Evolutionary conservation across 2,329 filamentous ascomycete genomes (phyloP).

Genomic region (Xylaria sp.): DNA sequence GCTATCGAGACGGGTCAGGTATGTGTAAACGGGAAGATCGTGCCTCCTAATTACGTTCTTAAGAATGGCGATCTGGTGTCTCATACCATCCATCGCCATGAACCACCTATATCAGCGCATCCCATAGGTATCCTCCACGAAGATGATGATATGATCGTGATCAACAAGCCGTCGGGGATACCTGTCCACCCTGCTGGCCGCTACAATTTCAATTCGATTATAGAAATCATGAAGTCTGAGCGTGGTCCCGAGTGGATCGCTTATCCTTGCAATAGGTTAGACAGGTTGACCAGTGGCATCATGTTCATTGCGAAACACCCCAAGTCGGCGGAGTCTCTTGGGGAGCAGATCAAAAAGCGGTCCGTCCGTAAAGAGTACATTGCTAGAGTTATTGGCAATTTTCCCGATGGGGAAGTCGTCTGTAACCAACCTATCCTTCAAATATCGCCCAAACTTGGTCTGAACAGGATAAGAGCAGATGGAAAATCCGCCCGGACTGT

Average conservation of each 20-base stretch:
- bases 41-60: conserved; percentile 75
- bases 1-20: conserved; percentile 86
- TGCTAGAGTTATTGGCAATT: conserved; percentile 88
- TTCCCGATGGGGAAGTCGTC: conserved; percentile 89
- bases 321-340: conserved; percentile 80
- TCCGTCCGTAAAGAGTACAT: conserved; percentile 96
- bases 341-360: conserved; percentile 78
- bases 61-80: conserved; percentile 92
- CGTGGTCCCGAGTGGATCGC: conserved; percentile 65
- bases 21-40: conserved; percentile 78
- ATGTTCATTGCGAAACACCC: conserved; percentile 97
- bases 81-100: conserved; percentile 93
- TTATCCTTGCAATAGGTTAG: conserved; percentile 88
- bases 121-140: conserved; percentile 88
- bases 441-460: conserved; percentile 92
- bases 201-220: conserved; percentile 94
- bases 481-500: conserved; percentile 91
- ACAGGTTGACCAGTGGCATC: conserved; percentile 91
- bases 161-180: conserved; percentile 95
- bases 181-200: conserved; percentile 95
- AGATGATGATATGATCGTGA: conserved; percentile 91
- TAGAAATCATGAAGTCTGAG: conserved; percentile 91
- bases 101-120: conserved; percentile 87
- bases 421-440: conserved; percentile 94
- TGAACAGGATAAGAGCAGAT: conserved; percentile 93